A percentile compares a stretch with the other conserved stretches of the same genome.
Conservation (phyloP, 1,139 yeast genomes). For the Saccharomyces pastorianus region DNA sequence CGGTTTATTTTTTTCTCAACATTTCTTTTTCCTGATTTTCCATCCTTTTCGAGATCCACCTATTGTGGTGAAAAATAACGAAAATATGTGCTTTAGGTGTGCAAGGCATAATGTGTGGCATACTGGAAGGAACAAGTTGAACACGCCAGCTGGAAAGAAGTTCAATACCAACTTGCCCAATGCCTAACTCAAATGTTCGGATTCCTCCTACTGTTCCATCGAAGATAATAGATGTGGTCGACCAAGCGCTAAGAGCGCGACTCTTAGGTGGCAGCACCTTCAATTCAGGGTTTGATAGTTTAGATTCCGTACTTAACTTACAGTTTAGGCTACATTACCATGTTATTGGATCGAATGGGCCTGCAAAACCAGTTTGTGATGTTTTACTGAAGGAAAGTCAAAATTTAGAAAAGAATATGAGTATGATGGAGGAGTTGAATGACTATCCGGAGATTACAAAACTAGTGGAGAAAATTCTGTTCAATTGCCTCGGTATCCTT, state of each 20-base stretch:
- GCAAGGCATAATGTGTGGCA: neutral
- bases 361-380: slow-evolving; percentile 10
- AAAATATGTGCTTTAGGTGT: neutral
- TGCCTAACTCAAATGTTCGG: neutral
- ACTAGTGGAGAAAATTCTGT: slow-evolving; percentile 15
- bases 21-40: neutral
- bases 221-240: slow-evolving; percentile 9
- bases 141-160: neutral
- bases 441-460: slow-evolving; percentile 6
- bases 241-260: slow-evolving; percentile 19
- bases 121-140: neutral
- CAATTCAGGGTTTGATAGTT: slow-evolving; percentile 14
- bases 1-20: neutral
- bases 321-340: slow-evolving; percentile 28
- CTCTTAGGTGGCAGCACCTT: slow-evolving; percentile 23
- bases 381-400: slow-evolving; percentile 20
- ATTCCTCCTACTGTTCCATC: neutral
- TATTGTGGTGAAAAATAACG: neutral
- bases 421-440: slow-evolving; percentile 5
- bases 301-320: slow-evolving; percentile 22
- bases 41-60: neutral
- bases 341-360: slow-evolving; percentile 10
- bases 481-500: slow-evolving; percentile 19
- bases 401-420: slow-evolving; percentile 11
- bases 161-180: neutral